These are phyloP conservation scores for Lactarius tabidus DNA, from an alignment of 768 basidiomycete species.

Conservation along the genomic window DNA sequence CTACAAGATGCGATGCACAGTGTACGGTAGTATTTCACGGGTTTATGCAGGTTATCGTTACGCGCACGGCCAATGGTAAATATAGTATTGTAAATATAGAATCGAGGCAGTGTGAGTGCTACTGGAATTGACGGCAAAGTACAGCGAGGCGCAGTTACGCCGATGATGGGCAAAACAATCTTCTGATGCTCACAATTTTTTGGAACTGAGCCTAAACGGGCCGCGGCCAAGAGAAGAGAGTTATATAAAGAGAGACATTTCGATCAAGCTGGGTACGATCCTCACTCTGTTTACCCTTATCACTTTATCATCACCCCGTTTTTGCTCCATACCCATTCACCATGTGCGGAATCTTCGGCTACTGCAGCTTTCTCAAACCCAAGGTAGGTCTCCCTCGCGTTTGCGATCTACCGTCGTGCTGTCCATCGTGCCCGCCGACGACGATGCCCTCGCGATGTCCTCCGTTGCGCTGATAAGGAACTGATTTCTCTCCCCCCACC, in stretches of 20 bases:
- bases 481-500: not conserved
- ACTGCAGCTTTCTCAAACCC: constrained; percentile 92
- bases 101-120: not conserved
- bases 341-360: constrained; percentile 97
- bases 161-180: not conserved
- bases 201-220: not conserved
- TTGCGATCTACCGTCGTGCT: not conserved
- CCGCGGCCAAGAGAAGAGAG: not conserved
- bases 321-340: not conserved
- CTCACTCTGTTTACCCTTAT: not conserved
- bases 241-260: not conserved
- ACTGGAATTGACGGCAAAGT: not conserved
- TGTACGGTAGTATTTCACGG: not conserved
- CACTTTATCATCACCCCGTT: not conserved
- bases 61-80: not conserved
- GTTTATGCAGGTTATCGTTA: not conserved
- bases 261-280: not conserved
- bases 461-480: not conserved
- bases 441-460: too few relatives aligned
- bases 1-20: not conserved
- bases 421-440: not conserved
- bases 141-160: not conserved
- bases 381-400: constrained; percentile 54
- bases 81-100: not conserved
- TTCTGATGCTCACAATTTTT: not conserved